Evolutionary conservation across 768 basidiomycete genomes (phyloP).

Genomic region (Boletus coccyginus): DNA sequence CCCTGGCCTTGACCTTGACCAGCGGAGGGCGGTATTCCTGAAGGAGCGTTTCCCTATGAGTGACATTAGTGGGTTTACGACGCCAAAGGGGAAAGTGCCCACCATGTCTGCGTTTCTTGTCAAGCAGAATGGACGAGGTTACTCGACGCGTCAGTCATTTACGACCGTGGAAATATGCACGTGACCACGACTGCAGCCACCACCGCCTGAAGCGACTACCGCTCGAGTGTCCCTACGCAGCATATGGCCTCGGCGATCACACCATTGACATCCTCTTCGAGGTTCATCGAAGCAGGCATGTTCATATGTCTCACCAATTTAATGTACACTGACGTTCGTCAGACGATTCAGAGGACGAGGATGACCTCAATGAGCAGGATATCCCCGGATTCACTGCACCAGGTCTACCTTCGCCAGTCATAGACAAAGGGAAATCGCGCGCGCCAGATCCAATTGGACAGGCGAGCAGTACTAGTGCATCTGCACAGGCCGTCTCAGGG

Average conservation of each 20-base stretch:
- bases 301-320: neutral
- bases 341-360: constrained; percentile 73
- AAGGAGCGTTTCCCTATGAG: constrained; percentile 71
- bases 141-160: constrained; percentile 51
- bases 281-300: constrained; percentile 78
- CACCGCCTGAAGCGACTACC: neutral
- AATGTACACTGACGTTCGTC: constrained; percentile 2
- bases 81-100: neutral
- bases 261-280: constrained; percentile 60
- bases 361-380: constrained; percentile 77
- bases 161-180: constrained; percentile 23
- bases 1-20: constrained; percentile 39
- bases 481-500: constrained; percentile 54
- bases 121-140: neutral
- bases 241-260: constrained; percentile 35
- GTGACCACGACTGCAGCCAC: constrained; percentile 15
- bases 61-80: constrained; percentile 3
- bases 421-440: constrained; percentile 71
- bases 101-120: constrained; percentile 23
- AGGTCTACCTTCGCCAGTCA: constrained; percentile 41
- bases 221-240: neutral
- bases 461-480: constrained; percentile 30
- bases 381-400: constrained; percentile 81
- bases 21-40: constrained; percentile 43
- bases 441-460: constrained; percentile 54